Conservation (phyloP, 495 filamentous ascomycete species). For the Aspergillus indologenus region DNA sequence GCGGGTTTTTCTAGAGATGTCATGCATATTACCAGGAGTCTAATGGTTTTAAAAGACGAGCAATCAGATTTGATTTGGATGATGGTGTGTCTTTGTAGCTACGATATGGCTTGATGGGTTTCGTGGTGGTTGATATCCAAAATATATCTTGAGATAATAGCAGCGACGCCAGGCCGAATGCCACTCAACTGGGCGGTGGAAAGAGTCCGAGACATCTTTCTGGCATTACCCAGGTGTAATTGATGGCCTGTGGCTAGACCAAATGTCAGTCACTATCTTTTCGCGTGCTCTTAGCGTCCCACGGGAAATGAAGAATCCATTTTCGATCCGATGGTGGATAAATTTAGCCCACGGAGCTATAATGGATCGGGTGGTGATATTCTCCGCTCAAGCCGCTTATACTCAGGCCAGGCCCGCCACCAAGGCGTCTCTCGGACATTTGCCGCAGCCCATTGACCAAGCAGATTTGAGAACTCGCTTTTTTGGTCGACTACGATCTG, state of each 20-base stretch:
- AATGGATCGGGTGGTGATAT: not conserved
- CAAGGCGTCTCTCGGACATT: too few species aligned
- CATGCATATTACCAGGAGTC: not conserved
- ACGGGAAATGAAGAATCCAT: not conserved
- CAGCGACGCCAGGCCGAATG: too few species aligned
- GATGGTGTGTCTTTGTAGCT: not conserved
- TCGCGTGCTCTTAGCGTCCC: not conserved
- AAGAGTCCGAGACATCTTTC: too few species aligned
- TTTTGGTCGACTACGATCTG: too few species aligned
- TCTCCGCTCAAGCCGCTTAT: not conserved
- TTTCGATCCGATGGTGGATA: not conserved
- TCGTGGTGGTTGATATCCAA: not conserved
- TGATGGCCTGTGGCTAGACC: too few species aligned
- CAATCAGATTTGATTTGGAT: not conserved
- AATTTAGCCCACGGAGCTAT: not conserved
- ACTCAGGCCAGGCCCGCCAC: not conserved
- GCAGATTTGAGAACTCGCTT: too few species aligned
- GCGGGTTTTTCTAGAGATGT: not conserved
- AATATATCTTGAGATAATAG: too few species aligned
- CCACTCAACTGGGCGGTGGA: too few species aligned
- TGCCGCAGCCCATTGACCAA: too few species aligned
- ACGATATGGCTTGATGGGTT: not conserved
- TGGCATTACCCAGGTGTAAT: too few species aligned
- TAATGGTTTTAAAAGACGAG: not conserved
- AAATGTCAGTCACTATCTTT: not conserved